Evolutionary conservation across 495 filamentous ascomycete species (phyloP), one percentile per base, ranked within the genome.

Genomic region (Aspergillus leporis): DNA sequence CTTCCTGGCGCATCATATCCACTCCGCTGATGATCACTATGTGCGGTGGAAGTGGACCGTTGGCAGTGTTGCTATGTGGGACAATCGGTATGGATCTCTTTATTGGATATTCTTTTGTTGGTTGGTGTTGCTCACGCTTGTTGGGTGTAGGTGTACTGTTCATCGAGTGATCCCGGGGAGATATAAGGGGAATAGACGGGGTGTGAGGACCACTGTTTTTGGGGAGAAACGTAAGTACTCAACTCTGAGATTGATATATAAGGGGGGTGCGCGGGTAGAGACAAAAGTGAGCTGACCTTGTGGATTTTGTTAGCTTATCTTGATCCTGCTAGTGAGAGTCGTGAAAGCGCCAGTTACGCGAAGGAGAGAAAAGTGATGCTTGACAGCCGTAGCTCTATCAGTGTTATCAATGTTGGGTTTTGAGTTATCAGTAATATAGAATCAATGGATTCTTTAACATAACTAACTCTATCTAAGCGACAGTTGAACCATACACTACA

Each of bases 21-120:
- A 83, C 60, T 74, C 77, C 14, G 77, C 79, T 0, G 80, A 83
- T 54, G 81, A 85, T 58, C 77, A 83, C 58, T 72, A 70, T 51
- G 79, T 83, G 14, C 67, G 81, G 6, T 82, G 77, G 77, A 83
- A 83, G 59, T 85, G 80, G 82, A 68, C 68, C n/a, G 77, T 80
- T 40, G 82, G 82, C 4, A 75, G 72, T 46, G 74, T 83, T 14
- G 81, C 80, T 7, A 77, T 85, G 69, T 85, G 81, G 80, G 81
- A 84, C 57, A 84, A 84, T 64, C 63, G 75, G 64, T 73, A 41
- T 13, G 62, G 43, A 50, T 23, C 18, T 16, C 12, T 8, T 10
- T 14, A n/a, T n/a, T n/a, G n/a, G n/a, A n/a, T n/a, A n/a, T n/a
- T n/a, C n/a, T n/a, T n/a, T n/a, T n/a, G n/a, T n/a, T n/a, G n/a